phyloP scores from a whole-genome alignment of 169 alveolate species.

The Cryptosporidium meleagridis region DNA sequence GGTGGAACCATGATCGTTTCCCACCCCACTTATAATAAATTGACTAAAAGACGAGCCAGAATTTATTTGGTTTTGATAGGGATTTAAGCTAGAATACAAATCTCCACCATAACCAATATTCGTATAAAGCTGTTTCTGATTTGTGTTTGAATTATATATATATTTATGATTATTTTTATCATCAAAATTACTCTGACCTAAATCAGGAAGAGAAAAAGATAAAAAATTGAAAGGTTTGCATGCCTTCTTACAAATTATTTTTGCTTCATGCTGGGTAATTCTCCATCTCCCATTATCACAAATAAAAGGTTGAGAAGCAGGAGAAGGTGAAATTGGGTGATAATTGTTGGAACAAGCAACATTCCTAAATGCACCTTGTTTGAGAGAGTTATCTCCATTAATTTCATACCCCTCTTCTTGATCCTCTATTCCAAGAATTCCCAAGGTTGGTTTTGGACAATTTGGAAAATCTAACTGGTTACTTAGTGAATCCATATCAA shows the following conservation, averaged over 20 bases:
- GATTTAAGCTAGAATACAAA: background rate
- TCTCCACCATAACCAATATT: conserved; percentile 13
- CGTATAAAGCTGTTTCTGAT: background rate
- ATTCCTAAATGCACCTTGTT: conserved; percentile 63
- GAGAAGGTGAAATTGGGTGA: conserved; percentile 30
- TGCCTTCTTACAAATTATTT: conserved; percentile 43
- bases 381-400: conserved; percentile 57
- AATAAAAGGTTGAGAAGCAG: conserved; percentile 47
- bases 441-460: conserved; percentile 37
- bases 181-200: background rate
- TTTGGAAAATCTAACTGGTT: conserved; percentile 65
- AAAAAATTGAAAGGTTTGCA: conserved; percentile 15
- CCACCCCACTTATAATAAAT: conserved; percentile 39
- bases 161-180: background rate
- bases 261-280: conserved; percentile 38
- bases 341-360: conserved; percentile 9
- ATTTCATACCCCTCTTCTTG: conserved; percentile 54
- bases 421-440: conserved; percentile 31
- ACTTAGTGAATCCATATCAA: conserved; percentile 53
- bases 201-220: conserved; percentile 8
- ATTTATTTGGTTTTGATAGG: background rate
- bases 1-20: conserved; percentile 51
- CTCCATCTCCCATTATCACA: conserved; percentile 75
- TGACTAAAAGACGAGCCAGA: background rate
- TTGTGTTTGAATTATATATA: background rate